Percentiles rank a stretch among this genome's conserved stretches.
Evolutionary conservation across 2,329 filamentous ascomycete genomes (phyloP).

Genomic region (Ophiostoma tasmaniense): DNA sequence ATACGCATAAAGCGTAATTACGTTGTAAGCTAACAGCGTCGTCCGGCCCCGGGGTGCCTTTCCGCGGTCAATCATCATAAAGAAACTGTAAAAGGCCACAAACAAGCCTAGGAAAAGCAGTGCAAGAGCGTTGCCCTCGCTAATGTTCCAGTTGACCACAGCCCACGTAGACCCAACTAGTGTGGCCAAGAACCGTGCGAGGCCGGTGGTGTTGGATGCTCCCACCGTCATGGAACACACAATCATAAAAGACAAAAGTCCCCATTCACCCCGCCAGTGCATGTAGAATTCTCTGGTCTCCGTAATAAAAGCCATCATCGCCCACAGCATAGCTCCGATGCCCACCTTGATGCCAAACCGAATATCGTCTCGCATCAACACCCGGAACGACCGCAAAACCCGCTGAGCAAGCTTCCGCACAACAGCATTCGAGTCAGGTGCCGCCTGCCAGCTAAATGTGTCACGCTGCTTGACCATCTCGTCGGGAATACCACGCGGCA

Average conservation of each 20-base stretch:
- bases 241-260: conserved; percentile 92
- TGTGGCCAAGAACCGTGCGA: conserved; percentile 79
- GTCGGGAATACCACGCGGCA: conserved; percentile 49
- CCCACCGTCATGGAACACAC: conserved; percentile 97
- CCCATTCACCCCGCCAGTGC: conserved; percentile 94
- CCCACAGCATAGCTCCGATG: conserved; percentile 79
- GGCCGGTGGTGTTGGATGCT: conserved; percentile 86
- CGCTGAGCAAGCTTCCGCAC: conserved; percentile 39
- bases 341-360: conserved; percentile 89
- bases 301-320: conserved; percentile 77
- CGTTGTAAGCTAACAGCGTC: conserved; percentile 90
- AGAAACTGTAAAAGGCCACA: conserved; percentile 76
- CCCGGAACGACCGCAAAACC: conserved; percentile 38
- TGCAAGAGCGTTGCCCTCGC: conserved; percentile 61
- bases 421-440: conserved; percentile 37
- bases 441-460: conserved; percentile 49
- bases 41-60: conserved; percentile 89
- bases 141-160: conserved; percentile 67
- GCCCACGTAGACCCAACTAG: conserved; percentile 70
- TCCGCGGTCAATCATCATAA: conserved; percentile 74
- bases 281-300: conserved; percentile 70
- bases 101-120: conserved; percentile 77
- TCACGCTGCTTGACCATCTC: conserved; percentile 44
- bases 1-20: conserved; percentile 90
- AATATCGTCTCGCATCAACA: conserved; percentile 48